A percentile compares a stretch with the other conserved stretches of the same genome.
Conservation (phyloP, 768 basidiomycete species). For the Russula brevipes region DNA sequence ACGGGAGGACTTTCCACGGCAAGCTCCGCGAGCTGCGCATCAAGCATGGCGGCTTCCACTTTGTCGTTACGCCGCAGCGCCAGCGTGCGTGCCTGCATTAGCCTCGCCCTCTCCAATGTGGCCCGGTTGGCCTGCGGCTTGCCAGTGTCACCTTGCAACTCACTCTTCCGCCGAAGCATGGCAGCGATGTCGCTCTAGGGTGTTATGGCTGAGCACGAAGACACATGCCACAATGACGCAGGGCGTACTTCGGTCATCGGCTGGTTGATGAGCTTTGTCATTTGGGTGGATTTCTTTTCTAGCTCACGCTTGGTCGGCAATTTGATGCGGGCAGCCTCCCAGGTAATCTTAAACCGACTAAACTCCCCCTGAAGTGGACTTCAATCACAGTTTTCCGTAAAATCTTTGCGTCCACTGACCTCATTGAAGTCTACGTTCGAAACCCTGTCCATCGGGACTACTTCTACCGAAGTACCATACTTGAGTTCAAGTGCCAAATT, state of each 20-base stretch:
- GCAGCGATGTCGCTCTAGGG: constrained; percentile 73
- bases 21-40: constrained; percentile 57
- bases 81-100: constrained; percentile 66
- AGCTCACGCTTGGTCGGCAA: constrained; percentile 64
- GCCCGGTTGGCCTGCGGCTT: constrained; percentile 34
- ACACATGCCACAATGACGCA: constrained; percentile 1
- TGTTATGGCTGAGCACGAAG: constrained; percentile 7
- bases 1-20: constrained; percentile 26
- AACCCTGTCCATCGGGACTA: constrained; percentile 78
- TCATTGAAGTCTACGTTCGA: constrained; percentile 64
- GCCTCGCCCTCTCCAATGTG: constrained; percentile 58
- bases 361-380: constrained; percentile 57
- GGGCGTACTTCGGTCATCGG: constrained; percentile 66
- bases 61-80: constrained; percentile 71
- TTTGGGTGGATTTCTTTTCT: constrained; percentile 59
- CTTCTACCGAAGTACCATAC: constrained; percentile 60
- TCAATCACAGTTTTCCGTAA: background rate
- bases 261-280: constrained; percentile 53
- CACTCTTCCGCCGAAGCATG: constrained; percentile 67
- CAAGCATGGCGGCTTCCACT: constrained; percentile 55
- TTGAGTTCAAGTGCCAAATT: constrained; percentile 61
- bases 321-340: constrained; percentile 48
- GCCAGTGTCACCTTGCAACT: constrained; percentile 28
- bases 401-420: constrained; percentile 41
- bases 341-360: constrained; percentile 48